Evolutionary conservation across 345 rosid genomes (phyloP), one percentile per base, ranked within the genome.

Genomic region (Eucalyptus brandiana): DNA sequence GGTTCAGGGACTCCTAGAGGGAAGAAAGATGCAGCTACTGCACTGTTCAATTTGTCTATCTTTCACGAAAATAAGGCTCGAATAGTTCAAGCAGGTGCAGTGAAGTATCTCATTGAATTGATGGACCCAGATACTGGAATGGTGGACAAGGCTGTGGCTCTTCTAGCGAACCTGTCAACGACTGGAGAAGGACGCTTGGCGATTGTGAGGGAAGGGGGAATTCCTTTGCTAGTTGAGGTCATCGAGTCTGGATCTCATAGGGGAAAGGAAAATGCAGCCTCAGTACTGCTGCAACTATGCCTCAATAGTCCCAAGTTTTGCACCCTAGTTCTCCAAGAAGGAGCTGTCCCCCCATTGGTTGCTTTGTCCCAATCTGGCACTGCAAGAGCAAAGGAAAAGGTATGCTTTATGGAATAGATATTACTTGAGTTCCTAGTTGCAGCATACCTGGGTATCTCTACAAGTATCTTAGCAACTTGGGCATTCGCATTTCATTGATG

Each of bases 361-460:
- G 97, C 96, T 50, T 93, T 98, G 94, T 97, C 97, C 37, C 99
- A 96, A 89, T 95, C 96, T 32, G 99, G 99, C 91, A 96, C 98
- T 32, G 97, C 95, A 87, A 96, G 99, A 93, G 99, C 97, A 51
- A 98, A 95, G 91, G 98, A 97, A 93, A 98, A 98, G 98, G 99
- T 98, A 94, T 47, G 88, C 40, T 54, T 65, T 87, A 28, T 44
- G 83, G 62, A 47, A n/a, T 40, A 56, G 28, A 40, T 76, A 11
- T 30, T 69, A 45, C 45, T 50, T 87, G 28, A 48, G 30, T 72
- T 72, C 45, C 83, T 72, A 76, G 85, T 76, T n/a, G 85, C 45
- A 76, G 47, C 85, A 37, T 76, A 44, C 47, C 47, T 37, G 47
- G 26, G 24, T 76, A 76, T 42, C 24, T 40, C 47, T 40, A 76